Evolutionary conservation across 129 eudicot genomes (phyloP), one percentile per base, ranked within the genome.

Genomic region (Tagetes erecta): DNA sequence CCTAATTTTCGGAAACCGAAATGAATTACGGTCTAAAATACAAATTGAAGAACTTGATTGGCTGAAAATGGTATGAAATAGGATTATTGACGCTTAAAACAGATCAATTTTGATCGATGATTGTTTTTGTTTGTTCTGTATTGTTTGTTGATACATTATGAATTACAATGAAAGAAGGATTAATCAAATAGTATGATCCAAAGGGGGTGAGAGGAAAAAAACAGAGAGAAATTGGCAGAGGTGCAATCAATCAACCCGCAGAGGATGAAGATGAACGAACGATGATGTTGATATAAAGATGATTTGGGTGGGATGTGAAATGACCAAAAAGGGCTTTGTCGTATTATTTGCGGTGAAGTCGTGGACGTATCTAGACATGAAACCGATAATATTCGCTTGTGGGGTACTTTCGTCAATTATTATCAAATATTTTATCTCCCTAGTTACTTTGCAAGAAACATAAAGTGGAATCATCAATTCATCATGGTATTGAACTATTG

Each of bases 351-450:
- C 7, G 7, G 7, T 6, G 46, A 4, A 10, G 47, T 44, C 74
- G 82, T 79, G 65, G 87, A 56, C 81, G 91, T 75, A 89, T 66
- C 50, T 80, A 68, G 91, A 78, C 86, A 49, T 35, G 3, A 75
- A 50, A 8, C 3, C 12, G 6, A 27, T 55, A 4, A 64, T 62
- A 74, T 83, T 73, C 83, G 47, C 8, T 53, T 52, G 67, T 35
- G 52, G 81, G 82, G 75, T 66, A 20, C 2, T 81, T 81, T 80
- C 67, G 83, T 80, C 80, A 8, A 11, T n/a, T 73, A 8, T 70
- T 42, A 2, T 9, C 6, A 65, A 20, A 30, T 27, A 4, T 64
- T n/a, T 64, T 14, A 64, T 38, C 47, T 10, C n/a, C 31, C 47
- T 1, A 5, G 2, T 12, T 10, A 62, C 67, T 62, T 36, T 36